Evolutionary conservation across 495 filamentous ascomycete species (phyloP), one percentile per base, ranked within the genome.

Genomic region (Aspergillus bridgeri): DNA sequence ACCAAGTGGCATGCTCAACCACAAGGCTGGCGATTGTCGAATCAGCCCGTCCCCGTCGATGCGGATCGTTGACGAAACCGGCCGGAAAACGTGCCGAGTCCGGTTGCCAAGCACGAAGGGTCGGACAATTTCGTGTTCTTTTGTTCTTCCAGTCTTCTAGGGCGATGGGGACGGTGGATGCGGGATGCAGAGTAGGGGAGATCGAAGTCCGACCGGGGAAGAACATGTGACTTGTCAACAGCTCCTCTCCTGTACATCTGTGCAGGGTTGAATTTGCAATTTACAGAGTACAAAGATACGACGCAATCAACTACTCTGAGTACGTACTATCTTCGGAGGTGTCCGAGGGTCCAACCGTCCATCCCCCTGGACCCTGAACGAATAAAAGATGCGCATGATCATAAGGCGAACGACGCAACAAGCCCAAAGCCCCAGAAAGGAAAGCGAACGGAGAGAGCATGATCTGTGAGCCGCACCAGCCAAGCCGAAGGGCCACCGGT

Each of bases 11-110:
- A 22, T 49, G 5, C n/a, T n/a, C 6, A 29, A 29, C 48, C 48
- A 51, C 54, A 56, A 56, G 54, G 54, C 54, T 56, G 46, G 43
- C 54, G 42, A 56, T 56, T 46, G 54, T 38, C 33, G 45, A 56
- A 38, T 56, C 18, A 19, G 45, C 54, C 18, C 19, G 48, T 56
- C 53, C 24, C 53, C 24, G 27, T 48, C 20, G 21, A 18, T 8
- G 33, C 22, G 24, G 33, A 25, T 29, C 27, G 27, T 29, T 44
- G 44, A 29, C 42, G 21, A 56, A 42, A 56, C 24, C 25, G 43
- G 42, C n/a, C 54, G 54, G 54, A 46, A 55, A 47, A 29, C 43
- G 53, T 48, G 53, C 53, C 53, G 53, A 55, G 33, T 9, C 6
- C 27, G 2, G 27, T 29, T 29, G 27, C 45, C 45, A 33, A 47